These are phyloP conservation scores for Biscogniauxia mediterranea DNA, from an alignment of 2,329 filamentous ascomycete species.

Conservation along the genomic window DNA sequence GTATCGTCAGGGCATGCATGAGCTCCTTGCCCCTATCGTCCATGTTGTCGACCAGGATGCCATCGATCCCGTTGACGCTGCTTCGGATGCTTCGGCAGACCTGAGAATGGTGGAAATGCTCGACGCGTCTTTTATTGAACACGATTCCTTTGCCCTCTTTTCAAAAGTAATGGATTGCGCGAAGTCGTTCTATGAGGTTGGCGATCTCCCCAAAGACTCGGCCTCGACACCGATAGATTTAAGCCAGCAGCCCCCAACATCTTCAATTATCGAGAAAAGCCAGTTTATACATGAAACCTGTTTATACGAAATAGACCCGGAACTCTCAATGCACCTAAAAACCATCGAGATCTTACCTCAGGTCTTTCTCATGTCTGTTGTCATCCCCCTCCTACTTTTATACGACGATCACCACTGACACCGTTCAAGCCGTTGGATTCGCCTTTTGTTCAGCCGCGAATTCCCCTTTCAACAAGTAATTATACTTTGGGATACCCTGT, in stretches of 20 bases:
- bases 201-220: slow-evolving; percentile 36
- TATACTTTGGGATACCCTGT: slow-evolving; percentile 84
- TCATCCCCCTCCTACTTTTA: neutral
- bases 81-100: slow-evolving; percentile 41
- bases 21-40: slow-evolving; percentile 84
- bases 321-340: slow-evolving; percentile 76
- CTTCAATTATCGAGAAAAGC: slow-evolving; percentile 81
- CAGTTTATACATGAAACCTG: slow-evolving; percentile 82
- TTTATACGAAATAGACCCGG: slow-evolving; percentile 76
- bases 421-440: slow-evolving; percentile 75
- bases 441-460: slow-evolving; percentile 88
- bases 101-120: slow-evolving; percentile 63
- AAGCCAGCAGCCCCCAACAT: slow-evolving; percentile 42
- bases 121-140: slow-evolving; percentile 74
- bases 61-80: slow-evolving; percentile 49
- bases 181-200: slow-evolving; percentile 82
- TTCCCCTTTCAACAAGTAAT: slow-evolving; percentile 86
- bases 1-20: slow-evolving; percentile 99
- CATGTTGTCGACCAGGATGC: slow-evolving; percentile 84
- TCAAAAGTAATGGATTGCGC: slow-evolving; percentile 83
- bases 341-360: slow-evolving; percentile 90
- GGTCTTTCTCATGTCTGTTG: slow-evolving; percentile 82
- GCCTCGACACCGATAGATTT: slow-evolving; percentile 25
- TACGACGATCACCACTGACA: slow-evolving; percentile 8
- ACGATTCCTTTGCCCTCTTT: slow-evolving; percentile 87